Evolutionary conservation across 208 protist genomes (phyloP).

Genomic region (Acanthamoeba culbertsoni): DNA sequence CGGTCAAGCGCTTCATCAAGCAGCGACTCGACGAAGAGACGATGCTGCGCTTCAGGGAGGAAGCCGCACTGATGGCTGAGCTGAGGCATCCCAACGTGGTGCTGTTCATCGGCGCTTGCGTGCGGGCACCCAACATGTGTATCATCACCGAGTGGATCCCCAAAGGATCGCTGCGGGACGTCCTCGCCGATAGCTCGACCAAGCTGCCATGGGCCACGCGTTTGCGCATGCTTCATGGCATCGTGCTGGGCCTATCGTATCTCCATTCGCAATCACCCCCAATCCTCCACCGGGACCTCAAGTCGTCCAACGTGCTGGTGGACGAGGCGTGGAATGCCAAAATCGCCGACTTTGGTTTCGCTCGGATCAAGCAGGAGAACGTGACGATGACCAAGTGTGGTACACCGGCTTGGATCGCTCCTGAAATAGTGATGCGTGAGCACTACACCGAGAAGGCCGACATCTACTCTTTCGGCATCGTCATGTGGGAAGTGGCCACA

Average conservation of each 20-base stretch:
- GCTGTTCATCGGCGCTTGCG: not conserved
- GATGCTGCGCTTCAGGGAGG: not conserved
- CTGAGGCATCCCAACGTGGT: conserved; percentile 6
- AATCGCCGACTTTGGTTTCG: conserved; percentile 67
- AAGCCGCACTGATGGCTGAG: not conserved
- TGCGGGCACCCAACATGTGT: not conserved
- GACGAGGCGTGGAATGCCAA: conserved; percentile 65
- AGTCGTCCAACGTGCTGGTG: not conserved
- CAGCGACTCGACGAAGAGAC: not conserved
- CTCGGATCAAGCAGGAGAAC: not conserved
- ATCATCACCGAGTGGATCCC: conserved; percentile 8
- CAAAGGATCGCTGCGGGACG: not conserved
- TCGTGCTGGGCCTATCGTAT: conserved; percentile 19
- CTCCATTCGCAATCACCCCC: not conserved
- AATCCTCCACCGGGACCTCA: not conserved
- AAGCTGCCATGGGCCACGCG: not conserved
- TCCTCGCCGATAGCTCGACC: conserved; percentile 41
- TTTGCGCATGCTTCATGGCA: not conserved
- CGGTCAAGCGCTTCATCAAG: not conserved
- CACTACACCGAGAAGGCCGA: not conserved
- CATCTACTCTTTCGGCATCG: not conserved
- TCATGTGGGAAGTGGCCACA: not conserved
- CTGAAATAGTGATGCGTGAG: not conserved
- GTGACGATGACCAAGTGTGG: not conserved
- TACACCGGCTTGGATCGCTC: not conserved